Conservation (phyloP, 2,329 filamentous ascomycete genomes). For the Ilyonectria destructans region DNA sequence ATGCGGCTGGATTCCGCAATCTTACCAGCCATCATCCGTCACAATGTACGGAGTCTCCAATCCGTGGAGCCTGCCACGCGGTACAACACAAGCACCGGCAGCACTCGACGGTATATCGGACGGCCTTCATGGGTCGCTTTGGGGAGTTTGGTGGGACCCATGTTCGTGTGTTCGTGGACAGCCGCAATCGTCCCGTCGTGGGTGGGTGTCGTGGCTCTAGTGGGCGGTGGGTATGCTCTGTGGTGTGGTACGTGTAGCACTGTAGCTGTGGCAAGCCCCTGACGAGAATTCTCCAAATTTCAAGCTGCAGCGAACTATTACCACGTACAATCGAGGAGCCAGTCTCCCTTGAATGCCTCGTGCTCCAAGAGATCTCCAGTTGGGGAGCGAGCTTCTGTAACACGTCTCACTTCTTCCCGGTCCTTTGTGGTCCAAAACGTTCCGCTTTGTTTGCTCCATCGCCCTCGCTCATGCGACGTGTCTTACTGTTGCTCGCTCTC, state of each 20-base stretch:
- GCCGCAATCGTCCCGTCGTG: neutral
- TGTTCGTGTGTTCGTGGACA: neutral
- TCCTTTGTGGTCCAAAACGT: neutral
- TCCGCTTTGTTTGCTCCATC: neutral
- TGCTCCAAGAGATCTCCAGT: neutral
- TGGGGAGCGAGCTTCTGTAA: neutral
- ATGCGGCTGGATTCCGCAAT: neutral
- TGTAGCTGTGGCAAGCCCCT: neutral
- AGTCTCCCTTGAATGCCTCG: neutral
- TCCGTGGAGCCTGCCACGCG: no score
- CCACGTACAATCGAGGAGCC: no score
- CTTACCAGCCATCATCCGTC: neutral
- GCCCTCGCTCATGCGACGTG: constrained; percentile 15
- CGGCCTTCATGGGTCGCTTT: no score
- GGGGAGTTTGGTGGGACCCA: neutral
- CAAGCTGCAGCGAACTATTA: no score
- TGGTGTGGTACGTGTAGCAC: neutral
- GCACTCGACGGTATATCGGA: no score
- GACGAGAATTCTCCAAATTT: no score
- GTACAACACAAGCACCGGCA: neutral
- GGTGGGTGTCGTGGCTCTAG: neutral
- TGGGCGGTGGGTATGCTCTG: neutral
- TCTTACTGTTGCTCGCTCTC: neutral
- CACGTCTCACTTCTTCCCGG: neutral
- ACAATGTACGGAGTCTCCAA: neutral